Evolutionary conservation across 371 early-diverging fungal species (phyloP), one percentile per base, ranked within the genome.

Genomic region (Lichtheimia corymbifera): DNA sequence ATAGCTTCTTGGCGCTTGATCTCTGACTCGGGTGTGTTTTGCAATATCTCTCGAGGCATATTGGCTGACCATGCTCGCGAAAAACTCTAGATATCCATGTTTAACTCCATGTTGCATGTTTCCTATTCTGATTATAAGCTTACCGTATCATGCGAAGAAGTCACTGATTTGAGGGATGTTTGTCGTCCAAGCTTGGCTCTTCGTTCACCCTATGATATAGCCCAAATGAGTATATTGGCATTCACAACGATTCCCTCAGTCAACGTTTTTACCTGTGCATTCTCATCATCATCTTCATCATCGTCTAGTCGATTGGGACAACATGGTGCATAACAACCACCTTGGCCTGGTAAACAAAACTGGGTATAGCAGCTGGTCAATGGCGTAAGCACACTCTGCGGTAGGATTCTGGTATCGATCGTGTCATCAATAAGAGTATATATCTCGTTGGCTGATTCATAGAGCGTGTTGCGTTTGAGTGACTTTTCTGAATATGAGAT

Each of bases 1-100:
- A 97, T 92, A 35, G 89, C 89, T 68, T 97, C 96, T 66, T 97
- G 97, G 0, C 97, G 84, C 63, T 90, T 91, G 62, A 86, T 83
- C 71, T 97, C 97, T 22, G 76, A 65, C 20, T 85, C 70, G 4
- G 91, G 82, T 0, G 91, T 84, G 3, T 87, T 84, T 24, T 89
- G 85, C 1, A 89, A 67, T 17, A 95, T 77, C 15, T 89, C 89
- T 50, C 83, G 80, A 2, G 94, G 85, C 18, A 91, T 86, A 0
- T 82, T 74, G 25, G 77, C 81, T 14, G 88, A 84, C 93, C 91
- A 92, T 50, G 83, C 72, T 56, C 71, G 77, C 54, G 66, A 74
- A 61, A 41, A 57, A 56, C 67, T 66, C 84, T 82, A 61, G 27
- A 58, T 13, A 45, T 28, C 18, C 4, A 53, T 20, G n/a, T n/a